Conservation (phyloP, 352 stramenopile species). For the Globisporangium apiculatum region DNA sequence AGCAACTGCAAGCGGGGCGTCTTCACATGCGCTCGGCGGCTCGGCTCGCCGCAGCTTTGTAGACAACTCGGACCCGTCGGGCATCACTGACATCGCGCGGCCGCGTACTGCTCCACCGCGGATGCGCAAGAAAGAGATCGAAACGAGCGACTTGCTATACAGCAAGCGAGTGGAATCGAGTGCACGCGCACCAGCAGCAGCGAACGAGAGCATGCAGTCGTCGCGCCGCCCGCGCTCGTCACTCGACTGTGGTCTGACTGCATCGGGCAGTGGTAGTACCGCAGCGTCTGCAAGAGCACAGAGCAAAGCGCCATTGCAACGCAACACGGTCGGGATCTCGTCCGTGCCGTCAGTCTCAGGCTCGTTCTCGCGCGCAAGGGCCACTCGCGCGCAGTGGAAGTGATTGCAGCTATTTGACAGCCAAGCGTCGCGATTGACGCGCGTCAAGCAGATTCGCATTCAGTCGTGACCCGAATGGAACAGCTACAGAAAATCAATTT, state of each 20-base stretch:
- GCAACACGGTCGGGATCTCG: slow-evolving; percentile 6
- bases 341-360: slow-evolving; percentile 2
- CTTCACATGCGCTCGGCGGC: slow-evolving; percentile 3
- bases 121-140: slow-evolving; percentile 29
- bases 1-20: neutral
- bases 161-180: slow-evolving; percentile 31
- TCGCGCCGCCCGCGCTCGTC: slow-evolving; percentile 27
- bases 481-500: too few species aligned
- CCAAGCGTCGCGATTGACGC: neutral
- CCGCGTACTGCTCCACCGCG: slow-evolving; percentile 36
- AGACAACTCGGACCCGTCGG: neutral
- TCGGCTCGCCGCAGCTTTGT: slow-evolving; percentile 5
- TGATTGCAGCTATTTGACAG: slow-evolving; percentile 6
- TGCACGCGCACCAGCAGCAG: slow-evolving; percentile 6
- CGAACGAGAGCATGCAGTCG: slow-evolving; percentile 16
- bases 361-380: slow-evolving; percentile 17
- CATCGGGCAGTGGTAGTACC: slow-evolving; percentile 1
- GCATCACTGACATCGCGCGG: slow-evolving; percentile 3
- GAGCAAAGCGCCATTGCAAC: slow-evolving; percentile 1
- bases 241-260: slow-evolving; percentile 17
- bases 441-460: neutral
- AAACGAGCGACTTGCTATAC: slow-evolving; percentile 33
- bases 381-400: slow-evolving; percentile 43
- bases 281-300: neutral
- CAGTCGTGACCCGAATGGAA: too few species aligned